Evolutionary conservation across 345 rosid species (phyloP).

Genomic region (Dimocarpus longan): DNA sequence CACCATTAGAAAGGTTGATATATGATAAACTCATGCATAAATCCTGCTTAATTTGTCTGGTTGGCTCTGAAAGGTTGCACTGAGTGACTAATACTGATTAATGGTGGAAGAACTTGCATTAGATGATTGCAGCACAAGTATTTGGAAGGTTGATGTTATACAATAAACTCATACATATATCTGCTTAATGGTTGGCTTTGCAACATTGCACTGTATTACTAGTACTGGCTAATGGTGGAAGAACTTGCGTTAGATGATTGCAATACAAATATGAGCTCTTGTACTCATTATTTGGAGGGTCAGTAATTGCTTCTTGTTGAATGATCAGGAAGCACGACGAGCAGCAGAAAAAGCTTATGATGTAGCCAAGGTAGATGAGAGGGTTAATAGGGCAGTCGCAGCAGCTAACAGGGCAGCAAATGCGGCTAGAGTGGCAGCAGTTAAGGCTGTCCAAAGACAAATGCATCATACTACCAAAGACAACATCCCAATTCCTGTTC

Average conservation of each 20-base stretch:
- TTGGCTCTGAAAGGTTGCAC: background rate
- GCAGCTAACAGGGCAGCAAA: constrained; percentile 93
- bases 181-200: too few relatives aligned
- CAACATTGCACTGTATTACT: background rate
- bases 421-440: constrained; percentile 86
- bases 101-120: background rate
- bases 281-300: background rate
- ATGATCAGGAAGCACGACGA: constrained; percentile 76
- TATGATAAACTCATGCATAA: background rate
- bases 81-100: background rate
- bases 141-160: too few relatives aligned
- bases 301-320: constrained; percentile 7
- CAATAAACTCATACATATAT: too few relatives aligned
- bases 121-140: background rate
- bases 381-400: constrained; percentile 82
- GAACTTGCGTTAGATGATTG: background rate
- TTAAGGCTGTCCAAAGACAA: constrained; percentile 84
- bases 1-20: background rate
- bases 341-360: constrained; percentile 86
- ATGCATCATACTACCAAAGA: constrained; percentile 54
- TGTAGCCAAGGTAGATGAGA: constrained; percentile 85
- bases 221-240: background rate
- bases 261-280: background rate
- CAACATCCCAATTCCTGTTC: constrained; percentile 51
- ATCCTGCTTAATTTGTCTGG: background rate